Base-by-base conservation (phyloP, 306 rosid genomes). In the Luffa acutangula region DNA sequence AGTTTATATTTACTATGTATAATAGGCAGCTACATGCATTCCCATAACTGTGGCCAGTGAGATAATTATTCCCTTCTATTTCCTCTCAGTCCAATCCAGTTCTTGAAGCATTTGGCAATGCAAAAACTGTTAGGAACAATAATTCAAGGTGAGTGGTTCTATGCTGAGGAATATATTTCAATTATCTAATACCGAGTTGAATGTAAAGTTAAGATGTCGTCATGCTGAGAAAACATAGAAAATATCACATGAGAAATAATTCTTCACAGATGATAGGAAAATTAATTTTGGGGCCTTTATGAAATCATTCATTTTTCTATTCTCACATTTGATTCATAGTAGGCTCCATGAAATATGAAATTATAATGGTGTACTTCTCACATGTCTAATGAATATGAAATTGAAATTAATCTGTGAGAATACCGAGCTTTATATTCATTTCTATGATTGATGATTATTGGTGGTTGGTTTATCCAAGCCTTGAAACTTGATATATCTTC, bases 51-150 rank as follows among this genome's bases (percentile, higher is more conserved):
- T 2, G 54, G 15, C 57, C 58, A 79, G 64, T 48, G 51, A 77
- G 51, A 77, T 76, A 42, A 49, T 53, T 54, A 51, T 67, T 62
- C 60, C 53, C 9, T 41, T 59, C n/a, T 45, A 34, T 80, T 43
- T 51, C 65, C 58, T 65, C 67, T 83, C 96, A 96, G 99, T 96
- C 99, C 81, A 96, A 96, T 86, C 99, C 99, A 80, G 99, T 96
- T 83, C 99, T 96, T 88, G 99, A 96, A 91, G 91, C 99, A 78
- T 96, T 96, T 83, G 99, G 99, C 62, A 96, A 96, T 85, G 99
- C 99, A 69, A 96, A 96, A 90, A 96, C 99, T 58, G 93, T 96
- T 81, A 88, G 99, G 85, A 96, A 96, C 81, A 96, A 96, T 83
- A 96, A 96, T 86, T 96, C 99, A 85, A 96, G 99, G 99, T 96